These are phyloP conservation scores for Halophytophthora polymorphica DNA, from an alignment of 352 stramenopile species.

Conservation along the genomic window DNA sequence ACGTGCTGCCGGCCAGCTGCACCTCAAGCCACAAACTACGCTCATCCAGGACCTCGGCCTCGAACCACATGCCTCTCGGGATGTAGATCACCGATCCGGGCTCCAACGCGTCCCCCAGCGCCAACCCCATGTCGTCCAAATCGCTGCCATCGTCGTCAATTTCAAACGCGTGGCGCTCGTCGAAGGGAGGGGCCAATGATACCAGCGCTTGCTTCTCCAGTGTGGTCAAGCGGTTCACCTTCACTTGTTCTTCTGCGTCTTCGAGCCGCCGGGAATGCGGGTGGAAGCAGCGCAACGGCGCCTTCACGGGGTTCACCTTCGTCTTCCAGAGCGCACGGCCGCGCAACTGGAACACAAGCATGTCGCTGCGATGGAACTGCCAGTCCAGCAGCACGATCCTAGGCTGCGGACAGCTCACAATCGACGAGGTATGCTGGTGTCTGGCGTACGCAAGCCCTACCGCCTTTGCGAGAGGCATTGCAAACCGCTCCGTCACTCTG, in stretches of 20 bases:
- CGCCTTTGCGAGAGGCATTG: slow-evolving; percentile 23
- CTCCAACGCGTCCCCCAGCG: slow-evolving; percentile 14
- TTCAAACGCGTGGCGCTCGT: slow-evolving; percentile 25
- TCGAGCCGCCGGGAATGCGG: slow-evolving; percentile 13
- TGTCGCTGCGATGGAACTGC: slow-evolving; percentile 39
- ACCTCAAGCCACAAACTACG: slow-evolving; percentile 44
- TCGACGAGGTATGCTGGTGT: slow-evolving; percentile 8
- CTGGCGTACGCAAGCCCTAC: slow-evolving; percentile 25
- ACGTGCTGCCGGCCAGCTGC: slow-evolving; percentile 24
- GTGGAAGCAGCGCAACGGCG: slow-evolving; percentile 28
- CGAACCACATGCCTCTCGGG: slow-evolving; percentile 48
- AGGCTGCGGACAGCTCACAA: slow-evolving; percentile 17
- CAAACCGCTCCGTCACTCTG: slow-evolving; percentile 15
- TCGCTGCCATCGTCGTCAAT: slow-evolving; percentile 12
- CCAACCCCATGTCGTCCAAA: not conserved
- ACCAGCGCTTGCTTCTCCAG: not conserved
- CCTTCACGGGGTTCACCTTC: slow-evolving; percentile 13
- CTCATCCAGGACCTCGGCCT: slow-evolving; percentile 15
- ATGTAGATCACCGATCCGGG: slow-evolving; percentile 54
- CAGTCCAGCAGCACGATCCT: slow-evolving; percentile 20
- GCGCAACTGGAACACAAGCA: slow-evolving; percentile 36
- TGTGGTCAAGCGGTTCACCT: slow-evolving; percentile 16
- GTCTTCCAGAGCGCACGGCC: slow-evolving; percentile 31
- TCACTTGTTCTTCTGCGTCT: slow-evolving; percentile 10
- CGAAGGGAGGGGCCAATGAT: slow-evolving; percentile 12